Evolutionary conservation across 306 rosid species (phyloP), one percentile per base, ranked within the genome.

Genomic region (Lupinus albus): DNA sequence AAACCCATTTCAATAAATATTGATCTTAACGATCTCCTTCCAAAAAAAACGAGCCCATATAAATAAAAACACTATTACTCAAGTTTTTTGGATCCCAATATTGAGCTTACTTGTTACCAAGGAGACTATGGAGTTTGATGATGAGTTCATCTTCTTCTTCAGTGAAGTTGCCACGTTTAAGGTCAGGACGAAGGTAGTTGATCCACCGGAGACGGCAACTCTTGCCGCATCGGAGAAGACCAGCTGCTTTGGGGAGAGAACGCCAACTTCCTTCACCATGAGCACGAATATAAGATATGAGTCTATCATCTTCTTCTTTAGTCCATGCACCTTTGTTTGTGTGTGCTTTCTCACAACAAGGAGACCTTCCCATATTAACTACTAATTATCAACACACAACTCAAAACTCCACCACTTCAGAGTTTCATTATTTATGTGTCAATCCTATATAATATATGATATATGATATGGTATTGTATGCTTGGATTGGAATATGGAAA

Each of bases 311-410:
- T 72, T 93, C 99, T 71, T 93, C 99, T 62, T 90, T 93, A 8
- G 99, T 93, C 99, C 99, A 94, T n/a, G 99, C 99, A 42, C 99
- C 99, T 81, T 94, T 94, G 81, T 94, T 94, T 60, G 99, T 94
- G 80, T 94, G 97, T 64, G 99, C 99, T 70, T 94, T 94, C 67
- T 94, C 99, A 79, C 99, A 94, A 47, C 99, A 94, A 59, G 99
- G 99, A 12, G 99, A 94, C 67, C 99, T 86, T 77, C 99, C 99
- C 97, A 91, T 78, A 6, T n/a, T n/a, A n/a, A n/a, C n/a, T n/a
- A 33, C 38, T 33, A 33, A 4, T 33, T 5, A 1, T 21, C 25
- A 20, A 25, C 0, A 2, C 7, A 3, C 7, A 33, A 32, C 7
- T 32, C 1, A 33, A 33, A 33, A 33, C 8, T 6, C 8, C 38